A percentile compares a stretch with the other conserved stretches of the same genome.
Conservation (phyloP, 2,329 filamentous ascomycete genomes). For the Ceratocystis alfenasii region DNA sequence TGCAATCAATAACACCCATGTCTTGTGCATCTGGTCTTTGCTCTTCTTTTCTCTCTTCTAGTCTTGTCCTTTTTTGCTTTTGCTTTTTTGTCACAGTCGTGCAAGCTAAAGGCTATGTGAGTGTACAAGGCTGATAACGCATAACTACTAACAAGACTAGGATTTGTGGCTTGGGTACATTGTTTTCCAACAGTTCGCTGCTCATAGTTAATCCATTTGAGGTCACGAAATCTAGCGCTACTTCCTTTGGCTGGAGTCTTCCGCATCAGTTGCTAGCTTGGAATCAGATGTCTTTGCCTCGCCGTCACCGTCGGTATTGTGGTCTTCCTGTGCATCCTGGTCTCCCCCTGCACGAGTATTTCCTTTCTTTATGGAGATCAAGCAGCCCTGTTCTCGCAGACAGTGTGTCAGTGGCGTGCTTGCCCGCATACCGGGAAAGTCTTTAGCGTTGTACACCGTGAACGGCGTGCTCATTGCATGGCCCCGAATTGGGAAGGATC, state of each 20-base stretch:
- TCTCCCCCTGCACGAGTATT: conserved; percentile 48
- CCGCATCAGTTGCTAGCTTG: background rate
- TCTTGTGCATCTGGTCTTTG: background rate
- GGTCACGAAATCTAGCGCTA: background rate
- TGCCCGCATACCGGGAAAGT: conserved; percentile 73
- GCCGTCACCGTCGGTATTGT: background rate
- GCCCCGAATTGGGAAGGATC: conserved; percentile 41
- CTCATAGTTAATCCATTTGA: background rate
- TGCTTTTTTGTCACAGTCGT: background rate
- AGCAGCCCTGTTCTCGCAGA: conserved; percentile 66
- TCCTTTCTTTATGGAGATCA: conserved; percentile 78
- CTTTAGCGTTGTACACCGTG: conserved; percentile 70
- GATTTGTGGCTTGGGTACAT: background rate
- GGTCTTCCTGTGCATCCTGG: conserved; percentile 34
- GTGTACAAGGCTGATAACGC: background rate
- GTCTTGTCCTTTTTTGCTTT: background rate
- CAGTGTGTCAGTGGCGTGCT: conserved; percentile 62
- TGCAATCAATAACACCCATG: background rate
- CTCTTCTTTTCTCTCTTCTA: background rate
- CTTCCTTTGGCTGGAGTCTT: background rate
- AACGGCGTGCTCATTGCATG: conserved; percentile 57
- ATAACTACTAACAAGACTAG: background rate
- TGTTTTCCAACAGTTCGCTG: too few relatives aligned
- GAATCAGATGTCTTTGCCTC: background rate
- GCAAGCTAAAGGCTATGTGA: background rate